Base-by-base conservation (phyloP, 1,284 basidiomycete genomes). In the Cerrena zonata region DNA sequence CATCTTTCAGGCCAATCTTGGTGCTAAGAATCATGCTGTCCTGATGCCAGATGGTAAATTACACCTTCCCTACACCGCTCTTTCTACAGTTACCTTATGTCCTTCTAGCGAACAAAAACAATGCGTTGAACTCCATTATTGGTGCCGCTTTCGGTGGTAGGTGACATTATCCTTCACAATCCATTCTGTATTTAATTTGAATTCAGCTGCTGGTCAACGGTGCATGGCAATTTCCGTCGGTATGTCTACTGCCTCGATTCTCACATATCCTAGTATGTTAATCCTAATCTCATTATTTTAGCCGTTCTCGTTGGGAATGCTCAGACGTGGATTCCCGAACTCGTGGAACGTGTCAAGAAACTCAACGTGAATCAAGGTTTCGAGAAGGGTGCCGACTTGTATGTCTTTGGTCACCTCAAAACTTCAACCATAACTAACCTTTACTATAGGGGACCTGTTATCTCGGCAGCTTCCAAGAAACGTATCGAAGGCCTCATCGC, bases 21-120 rank as follows among this genome's bases (percentile, higher is more conserved):
- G 94, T 25, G 95, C 95, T 36, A 99, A 99, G 76, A 99, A 97
- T 65, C 94, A 97, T 68, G 91, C 85, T 45, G 83, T 98, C 45
- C 69, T 98, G 58, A 94, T 97, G 90, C 91, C 94, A 24, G 95
- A 98, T 68, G 89, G 89, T 91, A 53, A 50, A 70, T 58, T 4
- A 30, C 24, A 13, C 5, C n/a, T 26, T 37, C 36, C 30, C 47
- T 41, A 50, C 12, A 5, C 1, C 4, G n/a, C 10, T 4, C 7
- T 5, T n/a, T 10, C 10, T 7, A 5, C 34, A 13, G 19, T 23
- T 27, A 52, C 21, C 34, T 34, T 21, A 30, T 18, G 15, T 30
- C 25, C 21, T 34, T 50, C 5, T 55, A 92, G 94, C 94, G 25
- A 97, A 97, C 74, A 91, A 89, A 70, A 95, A 98, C 65, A 78